Evolutionary conservation across 1,284 basidiomycete genomes (phyloP), one percentile per base, ranked within the genome.

Genomic region (Heterobasidion parviporum): DNA sequence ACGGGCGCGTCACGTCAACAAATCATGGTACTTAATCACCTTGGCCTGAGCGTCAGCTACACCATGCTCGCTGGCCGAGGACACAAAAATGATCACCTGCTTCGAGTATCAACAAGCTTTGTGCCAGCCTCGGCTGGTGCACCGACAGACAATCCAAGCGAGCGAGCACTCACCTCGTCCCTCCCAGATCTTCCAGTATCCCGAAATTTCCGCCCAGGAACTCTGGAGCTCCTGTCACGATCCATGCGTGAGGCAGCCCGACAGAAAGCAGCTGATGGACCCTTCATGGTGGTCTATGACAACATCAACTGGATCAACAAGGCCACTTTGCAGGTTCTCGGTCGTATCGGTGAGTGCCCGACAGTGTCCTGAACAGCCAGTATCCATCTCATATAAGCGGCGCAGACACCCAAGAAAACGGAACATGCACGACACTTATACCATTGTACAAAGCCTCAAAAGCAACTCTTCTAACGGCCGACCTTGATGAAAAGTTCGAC

Each of bases 291-390:
- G 2, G 46, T 47, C 9, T 47, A 47, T 26, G 6, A 47, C 46
- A 47, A 47, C 46, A 47, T 47, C 46, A 47, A 47, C 16, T 26
- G n/a, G 20, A 55, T 65, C 2, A 66, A 64, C 26, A 59, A 61
- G 4, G 58, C 59, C 8, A 64, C 70, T 0, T 70, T 73, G 52
- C 72, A 73, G 50, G 60, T 69, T 1, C 36, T 73, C 6, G 69
- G 71, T 2, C 62, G 65, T 8, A 67, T 15, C 5, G 38, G 38
- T 15, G 15, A 41, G 20, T 41, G 9, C 5, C 9, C 5, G 15
- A 2, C 9, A n/a, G n/a, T n/a, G n/a, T n/a, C n/a, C n/a, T n/a
- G n/a, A n/a, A n/a, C n/a, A n/a, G n/a, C n/a, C n/a, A n/a, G n/a
- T n/a, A n/a, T n/a, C n/a, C n/a, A n/a, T n/a, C n/a, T n/a, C n/a